phyloP scores from a whole-genome alignment of 495 filamentous ascomycete genomes.

The Bacidia rubella region DNA sequence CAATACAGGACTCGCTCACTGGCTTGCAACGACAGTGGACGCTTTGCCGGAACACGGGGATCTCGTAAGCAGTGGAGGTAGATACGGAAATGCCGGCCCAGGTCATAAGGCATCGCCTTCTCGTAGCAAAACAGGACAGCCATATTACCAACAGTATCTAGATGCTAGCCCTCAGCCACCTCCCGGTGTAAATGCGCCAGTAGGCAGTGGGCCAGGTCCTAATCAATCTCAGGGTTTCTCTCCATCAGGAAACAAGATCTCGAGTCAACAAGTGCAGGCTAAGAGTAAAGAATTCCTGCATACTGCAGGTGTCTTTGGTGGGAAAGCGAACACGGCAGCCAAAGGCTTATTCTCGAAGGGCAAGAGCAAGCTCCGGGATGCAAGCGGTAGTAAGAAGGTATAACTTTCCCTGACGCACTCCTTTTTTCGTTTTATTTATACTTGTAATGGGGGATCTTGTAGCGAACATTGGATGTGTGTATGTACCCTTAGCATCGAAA shows the following conservation, averaged over 20 bases:
- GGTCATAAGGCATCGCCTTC: conserved; percentile 25
- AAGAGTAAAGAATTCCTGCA: conserved; percentile 80
- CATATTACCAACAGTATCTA: conserved; percentile 39
- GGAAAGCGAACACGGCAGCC: conserved; percentile 59
- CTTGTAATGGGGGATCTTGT: conserved; percentile 24
- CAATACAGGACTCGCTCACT: conserved; percentile 61
- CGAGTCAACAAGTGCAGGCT: conserved; percentile 42
- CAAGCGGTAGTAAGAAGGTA: conserved; percentile 62
- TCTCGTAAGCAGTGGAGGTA: conserved; percentile 27
- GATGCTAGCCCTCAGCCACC: conserved; percentile 24
- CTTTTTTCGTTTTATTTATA: conserved; percentile 7
- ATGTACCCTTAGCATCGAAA: conserved; percentile 8
- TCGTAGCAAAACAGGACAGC: conserved; percentile 35
- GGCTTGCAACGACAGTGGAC: conserved; percentile 43
- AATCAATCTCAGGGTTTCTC: conserved; percentile 19
- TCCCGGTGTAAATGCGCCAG: conserved; percentile 23
- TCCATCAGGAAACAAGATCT: conserved; percentile 19
- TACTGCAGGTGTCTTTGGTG: conserved; percentile 56
- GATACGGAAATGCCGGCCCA: conserved; percentile 16
- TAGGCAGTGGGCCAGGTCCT: conserved; percentile 25
- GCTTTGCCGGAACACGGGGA: conserved; percentile 39
- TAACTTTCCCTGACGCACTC: conserved; percentile 26
- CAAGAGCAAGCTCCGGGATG: conserved; percentile 58
- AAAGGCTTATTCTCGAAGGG: conserved; percentile 82
- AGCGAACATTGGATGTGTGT: conserved; percentile 9